Evolutionary conservation across 306 rosid species (phyloP).

Genomic region (Glycine tomentella): DNA sequence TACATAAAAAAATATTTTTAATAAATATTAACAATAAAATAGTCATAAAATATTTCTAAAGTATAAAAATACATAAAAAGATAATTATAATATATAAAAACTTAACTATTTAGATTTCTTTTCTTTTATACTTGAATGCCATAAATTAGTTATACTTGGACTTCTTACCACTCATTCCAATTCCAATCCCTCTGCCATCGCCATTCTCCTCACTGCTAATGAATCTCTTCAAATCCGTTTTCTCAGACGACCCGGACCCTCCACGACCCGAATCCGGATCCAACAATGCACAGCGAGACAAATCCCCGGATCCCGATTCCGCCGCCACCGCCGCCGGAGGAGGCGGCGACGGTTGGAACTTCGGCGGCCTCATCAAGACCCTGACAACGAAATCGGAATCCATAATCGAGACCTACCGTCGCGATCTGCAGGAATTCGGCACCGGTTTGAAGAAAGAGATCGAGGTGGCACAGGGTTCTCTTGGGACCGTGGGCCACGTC

Average conservation of each 20-base stretch:
- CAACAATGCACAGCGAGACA: conserved; percentile 3
- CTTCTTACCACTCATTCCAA: too few relatives aligned
- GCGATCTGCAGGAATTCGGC: conserved; percentile 81
- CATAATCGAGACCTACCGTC: conserved; percentile 87
- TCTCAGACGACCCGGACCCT: conserved; percentile 65
- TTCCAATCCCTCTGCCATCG: too few relatives aligned
- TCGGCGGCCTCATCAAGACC: conserved; percentile 78
- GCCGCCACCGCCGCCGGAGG: neutral
- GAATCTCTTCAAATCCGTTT: conserved; percentile 90
- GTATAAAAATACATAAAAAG: too few relatives aligned
- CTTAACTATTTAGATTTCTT: too few relatives aligned
- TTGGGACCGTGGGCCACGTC: conserved; percentile 67
- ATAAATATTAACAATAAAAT: too few relatives aligned
- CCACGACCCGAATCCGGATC: conserved; percentile 37
- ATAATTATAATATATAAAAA: too few relatives aligned
- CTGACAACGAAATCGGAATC: conserved; percentile 74
- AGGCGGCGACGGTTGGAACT: conserved; percentile 64
- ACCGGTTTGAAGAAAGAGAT: conserved; percentile 80
- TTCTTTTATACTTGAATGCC: too few relatives aligned
- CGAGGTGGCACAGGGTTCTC: conserved; percentile 88
- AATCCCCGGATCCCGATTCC: conserved; percentile 48
- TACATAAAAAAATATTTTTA: too few relatives aligned
- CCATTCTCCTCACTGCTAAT: conserved; percentile 25
- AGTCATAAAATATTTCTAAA: too few relatives aligned
- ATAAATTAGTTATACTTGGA: neutral